Percentiles rank a stretch among this genome's conserved stretches.
Evolutionary conservation across 1,139 yeast genomes (phyloP).

Genomic region (Scheffersomyces stambukii): DNA sequence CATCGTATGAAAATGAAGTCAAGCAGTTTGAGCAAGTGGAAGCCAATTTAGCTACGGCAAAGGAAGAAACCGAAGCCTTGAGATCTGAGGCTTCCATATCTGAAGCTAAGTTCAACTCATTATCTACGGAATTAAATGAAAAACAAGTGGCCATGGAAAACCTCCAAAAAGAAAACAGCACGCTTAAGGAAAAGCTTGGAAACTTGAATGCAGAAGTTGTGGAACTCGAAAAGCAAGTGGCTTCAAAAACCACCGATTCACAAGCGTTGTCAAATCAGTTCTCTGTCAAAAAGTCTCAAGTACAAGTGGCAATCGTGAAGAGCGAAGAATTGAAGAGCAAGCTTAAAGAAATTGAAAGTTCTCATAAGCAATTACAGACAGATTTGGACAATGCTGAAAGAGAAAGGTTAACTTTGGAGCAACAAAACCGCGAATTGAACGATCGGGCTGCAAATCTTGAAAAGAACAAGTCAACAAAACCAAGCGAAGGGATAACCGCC

Average conservation of each 20-base stretch:
- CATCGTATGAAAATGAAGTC: conserved; percentile 75
- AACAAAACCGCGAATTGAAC: conserved; percentile 23
- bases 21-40: conserved; percentile 72
- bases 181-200: conserved; percentile 65
- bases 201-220: conserved; percentile 62
- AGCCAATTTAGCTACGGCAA: conserved; percentile 51
- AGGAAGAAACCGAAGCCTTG: conserved; percentile 67
- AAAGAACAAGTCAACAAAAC: conserved; percentile 17
- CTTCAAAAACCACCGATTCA: conserved; percentile 46
- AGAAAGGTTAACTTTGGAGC: conserved; percentile 25
- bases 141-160: conserved; percentile 57
- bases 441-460: conserved; percentile 10
- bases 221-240: conserved; percentile 55
- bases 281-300: conserved; percentile 66
- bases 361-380: conserved; percentile 19
- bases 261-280: conserved; percentile 60
- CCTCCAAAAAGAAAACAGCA: conserved; percentile 61
- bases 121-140: conserved; percentile 63
- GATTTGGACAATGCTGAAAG: conserved; percentile 23
- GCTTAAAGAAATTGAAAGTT: conserved; percentile 24
- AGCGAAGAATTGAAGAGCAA: conserved; percentile 39
- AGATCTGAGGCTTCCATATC: conserved; percentile 73
- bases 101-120: conserved; percentile 76
- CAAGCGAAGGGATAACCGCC: conserved; percentile 11
- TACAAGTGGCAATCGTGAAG: conserved; percentile 57